phyloP scores from a whole-genome alignment of 75 land plant genomes.

The Cunninghamia lanceolata region DNA sequence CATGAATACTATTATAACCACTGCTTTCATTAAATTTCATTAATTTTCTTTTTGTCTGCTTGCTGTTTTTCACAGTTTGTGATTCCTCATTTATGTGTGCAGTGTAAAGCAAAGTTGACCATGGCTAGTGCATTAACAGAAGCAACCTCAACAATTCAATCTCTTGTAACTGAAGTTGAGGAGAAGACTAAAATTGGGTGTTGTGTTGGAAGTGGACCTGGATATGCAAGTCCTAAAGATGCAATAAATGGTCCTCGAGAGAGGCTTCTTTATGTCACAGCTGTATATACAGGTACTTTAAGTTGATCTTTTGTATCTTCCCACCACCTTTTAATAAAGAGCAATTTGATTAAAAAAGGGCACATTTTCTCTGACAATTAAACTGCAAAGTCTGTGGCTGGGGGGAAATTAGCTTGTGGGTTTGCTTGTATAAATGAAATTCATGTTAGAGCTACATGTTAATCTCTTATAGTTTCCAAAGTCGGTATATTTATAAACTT shows the following conservation, averaged over 20 bases:
- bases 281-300: constrained; percentile 74
- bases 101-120: neutral
- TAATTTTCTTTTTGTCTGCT: neutral
- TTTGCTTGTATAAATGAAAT: neutral
- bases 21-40: neutral
- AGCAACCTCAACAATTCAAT: neutral
- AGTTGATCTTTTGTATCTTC: constrained; percentile 4
- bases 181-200: neutral
- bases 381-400: neutral
- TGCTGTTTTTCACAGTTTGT: neutral
- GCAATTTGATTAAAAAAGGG: neutral
- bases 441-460: neutral
- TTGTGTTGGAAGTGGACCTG: constrained; percentile 54
- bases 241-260: constrained; percentile 90
- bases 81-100: neutral
- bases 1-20: neutral
- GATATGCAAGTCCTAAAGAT: constrained; percentile 83
- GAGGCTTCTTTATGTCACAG: constrained; percentile 83
- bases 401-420: neutral
- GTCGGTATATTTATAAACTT: neutral
- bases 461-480: neutral
- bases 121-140: constrained; percentile 11
- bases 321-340: neutral
- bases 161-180: neutral
- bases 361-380: neutral